Conservation (phyloP, 2,329 filamentous ascomycete genomes). For the Hypocreales sp. region DNA sequence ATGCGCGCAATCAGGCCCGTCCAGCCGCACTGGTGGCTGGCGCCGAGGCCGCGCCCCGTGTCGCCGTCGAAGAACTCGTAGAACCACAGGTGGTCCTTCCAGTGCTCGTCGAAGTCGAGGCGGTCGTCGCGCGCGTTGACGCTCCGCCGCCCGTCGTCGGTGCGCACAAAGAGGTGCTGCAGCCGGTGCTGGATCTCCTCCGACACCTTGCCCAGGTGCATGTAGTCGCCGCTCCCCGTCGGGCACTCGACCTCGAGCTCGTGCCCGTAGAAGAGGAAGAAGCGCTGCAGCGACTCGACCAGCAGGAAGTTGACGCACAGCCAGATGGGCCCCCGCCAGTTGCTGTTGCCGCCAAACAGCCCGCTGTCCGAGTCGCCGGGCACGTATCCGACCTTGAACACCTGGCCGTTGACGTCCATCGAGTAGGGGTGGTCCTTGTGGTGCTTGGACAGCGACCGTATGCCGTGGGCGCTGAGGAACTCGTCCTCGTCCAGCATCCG, state of each 20-base stretch:
- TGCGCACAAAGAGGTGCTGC: constrained; percentile 77
- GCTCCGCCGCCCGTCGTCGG: constrained; percentile 72
- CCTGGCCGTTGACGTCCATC: constrained; percentile 90
- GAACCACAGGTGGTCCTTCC: constrained; percentile 80
- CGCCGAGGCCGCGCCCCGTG: constrained; percentile 72
- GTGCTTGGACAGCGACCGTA: constrained; percentile 80
- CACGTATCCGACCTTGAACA: constrained; percentile 77
- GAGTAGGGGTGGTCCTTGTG: constrained; percentile 83
- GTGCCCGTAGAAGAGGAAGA: constrained; percentile 91
- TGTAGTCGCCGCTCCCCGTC: constrained; percentile 80
- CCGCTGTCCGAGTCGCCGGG: constrained; percentile 94
- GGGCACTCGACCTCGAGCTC: constrained; percentile 84
- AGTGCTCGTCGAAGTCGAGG: constrained; percentile 82
- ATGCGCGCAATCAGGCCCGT: constrained; percentile 90
- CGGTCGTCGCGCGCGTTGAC: constrained; percentile 75
- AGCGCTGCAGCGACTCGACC: constrained; percentile 85
- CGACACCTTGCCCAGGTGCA: constrained; percentile 89
- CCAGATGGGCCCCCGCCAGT: constrained; percentile 95
- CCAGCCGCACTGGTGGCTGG: constrained; percentile 93
- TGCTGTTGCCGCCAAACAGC: constrained; percentile 92
- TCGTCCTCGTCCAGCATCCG: constrained; percentile 91
- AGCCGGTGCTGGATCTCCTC: constrained; percentile 91
- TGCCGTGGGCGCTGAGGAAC: constrained; percentile 80
- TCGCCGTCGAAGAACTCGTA: constrained; percentile 97
- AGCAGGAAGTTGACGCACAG: constrained; percentile 90